These are phyloP conservation scores for Raphanus sativus DNA, from an alignment of 345 rosid genomes.

Conservation along the genomic window DNA sequence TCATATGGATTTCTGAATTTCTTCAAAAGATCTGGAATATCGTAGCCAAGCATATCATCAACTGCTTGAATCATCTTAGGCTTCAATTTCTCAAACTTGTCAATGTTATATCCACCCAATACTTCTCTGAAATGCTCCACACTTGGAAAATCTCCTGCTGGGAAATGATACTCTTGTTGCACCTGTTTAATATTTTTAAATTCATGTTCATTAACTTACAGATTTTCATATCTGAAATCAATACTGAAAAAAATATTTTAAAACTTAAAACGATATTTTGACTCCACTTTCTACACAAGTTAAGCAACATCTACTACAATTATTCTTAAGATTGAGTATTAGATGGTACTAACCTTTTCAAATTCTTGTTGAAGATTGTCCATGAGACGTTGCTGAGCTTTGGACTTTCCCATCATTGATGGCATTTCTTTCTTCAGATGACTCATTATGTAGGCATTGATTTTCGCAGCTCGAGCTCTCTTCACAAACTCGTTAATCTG, in stretches of 20 bases:
- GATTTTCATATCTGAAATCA: not conserved
- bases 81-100: constrained; percentile 80
- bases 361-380: constrained; percentile 80
- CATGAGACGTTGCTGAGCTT: constrained; percentile 74
- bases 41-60: constrained; percentile 88
- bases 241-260: not conserved
- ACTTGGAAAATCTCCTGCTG: constrained; percentile 77
- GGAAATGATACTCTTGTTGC: constrained; percentile 78
- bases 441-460: constrained; percentile 85
- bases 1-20: constrained; percentile 84
- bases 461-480: constrained; percentile 90
- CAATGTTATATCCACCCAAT: constrained; percentile 68
- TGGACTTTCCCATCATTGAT: constrained; percentile 92
- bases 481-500: constrained; percentile 95
- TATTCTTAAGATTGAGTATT: not conserved
- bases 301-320: not conserved
- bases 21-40: constrained; percentile 81
- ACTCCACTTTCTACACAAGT: not conserved
- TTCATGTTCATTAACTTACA: not conserved
- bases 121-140: constrained; percentile 77
- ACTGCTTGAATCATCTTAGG: constrained; percentile 88
- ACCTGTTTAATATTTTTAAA: constrained; percentile 47
- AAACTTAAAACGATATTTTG: not conserved
- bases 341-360: constrained; percentile 55
- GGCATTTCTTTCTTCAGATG: constrained; percentile 98